Evolutionary conservation across 2,329 filamentous ascomycete genomes (phyloP).

Genomic region (Hypoxylon sp.): DNA sequence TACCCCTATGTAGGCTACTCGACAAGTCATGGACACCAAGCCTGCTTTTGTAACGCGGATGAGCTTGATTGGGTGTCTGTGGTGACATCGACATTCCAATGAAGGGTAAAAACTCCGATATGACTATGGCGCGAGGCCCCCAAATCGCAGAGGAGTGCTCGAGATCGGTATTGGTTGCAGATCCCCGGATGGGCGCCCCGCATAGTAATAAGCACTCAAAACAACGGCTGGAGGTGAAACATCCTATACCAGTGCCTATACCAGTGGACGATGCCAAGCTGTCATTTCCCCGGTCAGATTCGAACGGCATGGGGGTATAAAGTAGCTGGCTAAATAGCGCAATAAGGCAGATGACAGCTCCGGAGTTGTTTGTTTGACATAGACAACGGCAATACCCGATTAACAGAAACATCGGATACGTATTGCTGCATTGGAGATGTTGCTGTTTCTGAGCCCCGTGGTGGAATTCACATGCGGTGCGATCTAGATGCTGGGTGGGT

Average conservation of each 20-base stretch:
- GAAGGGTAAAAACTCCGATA: constrained; percentile 36
- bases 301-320: constrained; percentile 5
- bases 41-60: constrained; percentile 28
- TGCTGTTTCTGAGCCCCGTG: constrained; percentile 41
- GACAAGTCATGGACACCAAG: constrained; percentile 20
- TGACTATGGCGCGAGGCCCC: constrained; percentile 27
- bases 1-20: constrained; percentile 13
- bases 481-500: constrained; percentile 38
- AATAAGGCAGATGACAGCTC: constrained; percentile 38
- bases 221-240: constrained; percentile 16
- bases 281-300: constrained; percentile 23
- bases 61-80: constrained; percentile 26
- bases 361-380: constrained; percentile 22
- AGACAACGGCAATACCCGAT: constrained; percentile 20
- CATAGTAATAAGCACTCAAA: constrained; percentile 25
- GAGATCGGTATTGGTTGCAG: constrained; percentile 39
- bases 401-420: constrained; percentile 17
- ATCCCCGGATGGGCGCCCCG: constrained; percentile 38
- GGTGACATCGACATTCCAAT: constrained; percentile 35
- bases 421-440: constrained; percentile 8
- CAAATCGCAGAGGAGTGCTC: constrained; percentile 32
- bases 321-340: constrained; percentile 8
- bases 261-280: constrained; percentile 16
- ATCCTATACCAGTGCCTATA: constrained; percentile 15
- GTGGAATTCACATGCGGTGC: constrained; percentile 44